Base-by-base conservation (phyloP, 164 flowering plant genomes). In the Tetracentron sinense region DNA sequence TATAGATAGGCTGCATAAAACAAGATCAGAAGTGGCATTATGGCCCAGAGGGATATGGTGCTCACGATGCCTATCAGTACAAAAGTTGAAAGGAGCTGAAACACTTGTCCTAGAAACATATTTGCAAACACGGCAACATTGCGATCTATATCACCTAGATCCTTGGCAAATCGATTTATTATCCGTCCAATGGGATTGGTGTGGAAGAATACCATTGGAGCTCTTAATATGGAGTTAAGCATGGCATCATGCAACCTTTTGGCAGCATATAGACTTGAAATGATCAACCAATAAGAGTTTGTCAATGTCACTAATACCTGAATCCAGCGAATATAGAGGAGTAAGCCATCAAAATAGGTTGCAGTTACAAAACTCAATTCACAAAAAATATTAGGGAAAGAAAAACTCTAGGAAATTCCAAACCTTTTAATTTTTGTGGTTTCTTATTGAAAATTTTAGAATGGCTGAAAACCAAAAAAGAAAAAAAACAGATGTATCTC, bases 151-250 rank as follows among this genome's bases (percentile, higher is more conserved):
- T 95, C 98, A 54, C 97, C 92, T 0, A 90, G 77, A 81, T 95
- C 99, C 83, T 95, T 95, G 2, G 99, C 97, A 78, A 95, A 92
- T 64, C 99, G 80, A 74, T 95, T 95, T 69, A 92, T 92, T 50
- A 95, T 82, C 58, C 99, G 77, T 28, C 99, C 99, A 59, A 95
- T 77, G 44, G 98, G 99, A 77, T 92, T 95, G 48, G 97, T 92
- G 35, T 95, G 94, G 70, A 95, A 92, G 82, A 95, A 95, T 20
- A 90, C 83, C 99, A 95, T 95, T 33, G 99, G 99, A 72, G 98
- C 97, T 79, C 95, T 81, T 63, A 95, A 73, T 52, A 95, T 88
- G 53, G 98, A 87, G 53, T 33, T 60, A 58, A 95, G 92, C 97
- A 95, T 95, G 2, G 84, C 94, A 72, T 92, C 87, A 75, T 95